phyloP scores from a whole-genome alignment of 2,329 filamentous ascomycete species.

The Sclerotinia minor region DNA sequence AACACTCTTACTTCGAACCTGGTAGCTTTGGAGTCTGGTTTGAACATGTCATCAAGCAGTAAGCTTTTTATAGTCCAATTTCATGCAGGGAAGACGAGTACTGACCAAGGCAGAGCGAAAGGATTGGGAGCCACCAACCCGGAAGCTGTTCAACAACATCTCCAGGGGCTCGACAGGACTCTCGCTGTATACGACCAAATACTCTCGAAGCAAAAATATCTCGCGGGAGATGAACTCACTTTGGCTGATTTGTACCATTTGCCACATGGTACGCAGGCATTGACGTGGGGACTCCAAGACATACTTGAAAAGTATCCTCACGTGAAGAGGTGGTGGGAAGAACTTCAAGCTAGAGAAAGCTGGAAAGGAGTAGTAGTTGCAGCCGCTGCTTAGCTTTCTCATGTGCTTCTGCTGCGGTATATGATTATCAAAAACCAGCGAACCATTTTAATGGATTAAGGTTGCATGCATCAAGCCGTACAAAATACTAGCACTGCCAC shows the following conservation, averaged over 20 bases:
- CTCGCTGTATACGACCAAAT: conserved; percentile 32
- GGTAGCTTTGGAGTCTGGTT: neutral
- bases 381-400: neutral
- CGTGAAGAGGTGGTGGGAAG: conserved; percentile 22
- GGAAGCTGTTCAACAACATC: neutral
- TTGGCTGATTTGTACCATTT: conserved; percentile 32
- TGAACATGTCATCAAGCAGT: conserved; percentile 16
- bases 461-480: neutral
- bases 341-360: conserved; percentile 23
- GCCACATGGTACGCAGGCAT: conserved; percentile 26
- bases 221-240: conserved; percentile 33
- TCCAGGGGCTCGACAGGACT: neutral
- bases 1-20: conserved; percentile 2
- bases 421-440: neutral
- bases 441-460: neutral
- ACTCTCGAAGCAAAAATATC: conserved; percentile 32
- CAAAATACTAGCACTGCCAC: neutral
- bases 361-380: conserved; percentile 24
- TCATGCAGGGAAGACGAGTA: neutral
- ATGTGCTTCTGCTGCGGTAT: neutral
- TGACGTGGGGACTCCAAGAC: conserved; percentile 17
- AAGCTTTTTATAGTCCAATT: neutral
- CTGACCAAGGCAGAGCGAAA: neutral
- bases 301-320: conserved; percentile 23
- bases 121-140: neutral